Percentiles rank a stretch among this genome's conserved stretches.
These are phyloP conservation scores for Daldinia sp. DNA, from an alignment of 2,329 filamentous ascomycete genomes.

Conservation along the genomic window DNA sequence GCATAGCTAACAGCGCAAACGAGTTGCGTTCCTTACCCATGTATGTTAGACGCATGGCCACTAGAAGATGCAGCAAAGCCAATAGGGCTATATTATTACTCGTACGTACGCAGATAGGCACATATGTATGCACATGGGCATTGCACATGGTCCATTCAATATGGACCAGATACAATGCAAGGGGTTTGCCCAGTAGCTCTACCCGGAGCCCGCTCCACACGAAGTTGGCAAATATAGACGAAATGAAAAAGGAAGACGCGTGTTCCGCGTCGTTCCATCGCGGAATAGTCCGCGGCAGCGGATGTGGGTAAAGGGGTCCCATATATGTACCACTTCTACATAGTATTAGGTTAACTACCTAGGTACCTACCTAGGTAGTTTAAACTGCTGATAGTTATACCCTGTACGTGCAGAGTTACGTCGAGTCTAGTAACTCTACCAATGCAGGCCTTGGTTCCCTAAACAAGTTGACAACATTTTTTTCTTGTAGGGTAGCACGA, in stretches of 20 bases:
- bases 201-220: conserved; percentile 19
- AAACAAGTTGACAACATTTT: background rate
- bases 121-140: background rate
- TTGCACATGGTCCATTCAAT: conserved; percentile 3
- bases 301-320: background rate
- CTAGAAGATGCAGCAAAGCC: conserved; percentile 5
- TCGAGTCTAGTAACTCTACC: conserved; percentile 4
- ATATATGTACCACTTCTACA: background rate
- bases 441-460: background rate
- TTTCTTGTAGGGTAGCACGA: conserved; percentile 1
- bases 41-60: conserved; percentile 15
- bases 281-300: background rate
- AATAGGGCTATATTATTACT: conserved; percentile 24
- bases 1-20: conserved; percentile 15
- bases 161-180: conserved; percentile 21
- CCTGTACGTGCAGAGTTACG: conserved; percentile 5
- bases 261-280: conserved; percentile 20
- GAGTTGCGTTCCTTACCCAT: conserved; percentile 8
- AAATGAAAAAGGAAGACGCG: conserved; percentile 1
- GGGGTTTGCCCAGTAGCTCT: conserved; percentile 25
- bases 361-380: too few species aligned
- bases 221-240: background rate
- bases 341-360: background rate
- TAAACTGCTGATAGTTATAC: background rate
- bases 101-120: conserved; percentile 1